phyloP scores from a whole-genome alignment of 805 yeast genomes.

The Yarrowia sp. region DNA sequence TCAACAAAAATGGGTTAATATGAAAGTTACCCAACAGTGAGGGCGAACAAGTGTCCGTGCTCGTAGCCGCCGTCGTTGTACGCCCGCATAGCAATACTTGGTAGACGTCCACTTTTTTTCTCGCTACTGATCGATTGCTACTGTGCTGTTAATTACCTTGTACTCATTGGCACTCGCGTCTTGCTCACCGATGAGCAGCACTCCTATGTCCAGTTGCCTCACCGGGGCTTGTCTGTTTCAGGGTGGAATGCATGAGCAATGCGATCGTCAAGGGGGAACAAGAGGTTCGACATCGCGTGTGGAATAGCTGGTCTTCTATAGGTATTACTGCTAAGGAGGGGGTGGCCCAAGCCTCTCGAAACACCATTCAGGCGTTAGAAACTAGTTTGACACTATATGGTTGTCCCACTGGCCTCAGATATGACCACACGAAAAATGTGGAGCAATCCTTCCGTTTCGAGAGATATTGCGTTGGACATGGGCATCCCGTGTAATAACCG shows the following conservation, averaged over 20 bases:
- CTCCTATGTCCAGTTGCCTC: conserved; percentile 16
- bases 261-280: conserved; percentile 32
- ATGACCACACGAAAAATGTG: background rate
- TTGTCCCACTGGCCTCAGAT: background rate
- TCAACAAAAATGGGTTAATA: background rate
- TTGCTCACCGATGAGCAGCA: conserved; percentile 16
- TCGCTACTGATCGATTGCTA: background rate
- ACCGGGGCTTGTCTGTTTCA: conserved; percentile 35
- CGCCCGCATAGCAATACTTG: background rate
- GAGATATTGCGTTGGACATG: background rate
- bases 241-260: conserved; percentile 35
- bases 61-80: background rate
- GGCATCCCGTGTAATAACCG: conserved; percentile 6
- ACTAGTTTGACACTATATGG: background rate
- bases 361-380: too few species aligned
- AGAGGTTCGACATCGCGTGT: conserved; percentile 13
- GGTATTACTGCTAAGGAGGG: background rate
- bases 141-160: background rate
- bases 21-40: background rate
- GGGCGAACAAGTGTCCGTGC: background rate
- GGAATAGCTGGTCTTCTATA: background rate
- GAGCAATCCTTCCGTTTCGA: background rate
- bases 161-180: background rate
- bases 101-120: background rate
- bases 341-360: background rate